phyloP scores from a whole-genome alignment of 2,329 filamentous ascomycete species.

The Colletotrichum sidae region DNA sequence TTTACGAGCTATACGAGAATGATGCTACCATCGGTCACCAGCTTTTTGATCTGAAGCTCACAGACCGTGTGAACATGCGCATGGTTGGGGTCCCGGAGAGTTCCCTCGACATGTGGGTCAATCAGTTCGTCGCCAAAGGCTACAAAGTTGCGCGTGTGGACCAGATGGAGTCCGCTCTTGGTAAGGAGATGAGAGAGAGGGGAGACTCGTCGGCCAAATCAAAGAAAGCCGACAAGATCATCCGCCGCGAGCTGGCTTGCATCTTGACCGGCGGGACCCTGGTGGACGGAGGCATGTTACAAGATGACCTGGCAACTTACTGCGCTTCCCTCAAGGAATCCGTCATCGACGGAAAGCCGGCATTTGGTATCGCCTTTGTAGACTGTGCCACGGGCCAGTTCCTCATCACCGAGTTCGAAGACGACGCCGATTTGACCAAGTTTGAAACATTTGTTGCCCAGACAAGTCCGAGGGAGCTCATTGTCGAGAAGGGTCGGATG shows the following conservation, averaged over 20 bases:
- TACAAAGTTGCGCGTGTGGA: conserved; percentile 97
- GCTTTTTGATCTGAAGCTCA: conserved; percentile 96
- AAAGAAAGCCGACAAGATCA: conserved; percentile 90
- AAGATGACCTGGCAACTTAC: conserved; percentile 97
- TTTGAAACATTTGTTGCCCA: conserved; percentile 98
- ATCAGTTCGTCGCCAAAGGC: conserved; percentile 97
- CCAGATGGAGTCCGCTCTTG: conserved; percentile 94
- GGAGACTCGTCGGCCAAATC: conserved; percentile 70
- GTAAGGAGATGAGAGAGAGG: conserved; percentile 98
- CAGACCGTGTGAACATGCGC: conserved; percentile 98
- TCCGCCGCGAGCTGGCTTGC: conserved; percentile 88
- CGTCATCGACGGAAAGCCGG: conserved; percentile 77
- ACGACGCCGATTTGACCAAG: conserved; percentile 93
- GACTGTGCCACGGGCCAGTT: conserved; percentile 97
- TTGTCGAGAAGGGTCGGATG: conserved; percentile 87
- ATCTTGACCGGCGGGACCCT: conserved; percentile 93
- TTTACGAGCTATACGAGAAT: conserved; percentile 98
- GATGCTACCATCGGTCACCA: conserved; percentile 97
- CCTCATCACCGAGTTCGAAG: conserved; percentile 89
- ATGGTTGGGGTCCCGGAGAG: conserved; percentile 99
- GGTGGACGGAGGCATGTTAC: conserved; percentile 95
- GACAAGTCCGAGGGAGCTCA: conserved; percentile 85
- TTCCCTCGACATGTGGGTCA: conserved; percentile 96
- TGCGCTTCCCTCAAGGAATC: conserved; percentile 95
- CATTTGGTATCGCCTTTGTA: conserved; percentile 92